Conservation (phyloP, 2,329 filamentous ascomycete species). For the Alternaria sp. region DNA sequence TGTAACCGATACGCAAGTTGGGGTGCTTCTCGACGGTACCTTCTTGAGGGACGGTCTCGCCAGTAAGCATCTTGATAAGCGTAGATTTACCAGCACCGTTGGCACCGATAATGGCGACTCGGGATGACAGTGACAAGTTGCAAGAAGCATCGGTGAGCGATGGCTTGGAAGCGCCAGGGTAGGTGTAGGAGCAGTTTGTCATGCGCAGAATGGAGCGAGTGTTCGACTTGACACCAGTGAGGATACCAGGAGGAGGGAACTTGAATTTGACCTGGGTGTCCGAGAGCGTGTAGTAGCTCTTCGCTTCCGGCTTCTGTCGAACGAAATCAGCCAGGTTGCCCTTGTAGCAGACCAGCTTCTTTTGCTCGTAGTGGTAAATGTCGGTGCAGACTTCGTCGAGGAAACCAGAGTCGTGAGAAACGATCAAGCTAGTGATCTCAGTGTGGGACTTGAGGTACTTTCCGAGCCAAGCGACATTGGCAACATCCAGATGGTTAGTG, state of each 20-base stretch:
- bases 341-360: constrained; percentile 89
- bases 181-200: constrained; percentile 89
- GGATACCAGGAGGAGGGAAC: constrained; percentile 93
- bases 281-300: constrained; percentile 97
- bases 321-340: constrained; percentile 87
- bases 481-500: constrained; percentile 97
- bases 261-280: constrained; percentile 92
- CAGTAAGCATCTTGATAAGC: constrained; percentile 95
- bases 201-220: constrained; percentile 95
- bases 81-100: constrained; percentile 99
- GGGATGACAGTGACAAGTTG: constrained; percentile 84
- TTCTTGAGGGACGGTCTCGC: constrained; percentile 80
- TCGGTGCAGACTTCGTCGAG: constrained; percentile 97
- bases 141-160: constrained; percentile 89
- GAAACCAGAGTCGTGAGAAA: constrained; percentile 98
- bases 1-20: constrained; percentile 98
- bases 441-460: constrained; percentile 95
- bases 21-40: constrained; percentile 98
- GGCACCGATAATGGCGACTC: constrained; percentile 93
- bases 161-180: constrained; percentile 86
- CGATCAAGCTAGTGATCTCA: constrained; percentile 95
- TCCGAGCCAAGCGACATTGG: constrained; percentile 94
- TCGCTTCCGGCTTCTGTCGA: constrained; percentile 87
- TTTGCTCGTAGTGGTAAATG: constrained; percentile 98
- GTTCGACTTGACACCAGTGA: constrained; percentile 92